These are phyloP conservation scores for Amanita polypyramis DNA, from an alignment of 768 basidiomycete genomes.

Conservation along the genomic window DNA sequence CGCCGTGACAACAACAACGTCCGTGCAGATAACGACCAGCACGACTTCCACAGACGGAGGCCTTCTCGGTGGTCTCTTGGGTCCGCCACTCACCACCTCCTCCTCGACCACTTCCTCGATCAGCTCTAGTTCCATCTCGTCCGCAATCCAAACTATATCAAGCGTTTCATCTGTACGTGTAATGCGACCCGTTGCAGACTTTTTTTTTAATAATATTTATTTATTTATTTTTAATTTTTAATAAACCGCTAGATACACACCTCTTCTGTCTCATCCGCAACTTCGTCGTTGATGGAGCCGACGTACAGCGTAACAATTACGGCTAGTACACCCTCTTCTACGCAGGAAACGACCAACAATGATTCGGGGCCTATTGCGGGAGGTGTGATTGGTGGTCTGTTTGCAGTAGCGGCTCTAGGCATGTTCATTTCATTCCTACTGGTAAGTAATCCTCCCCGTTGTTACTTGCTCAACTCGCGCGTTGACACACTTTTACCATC, in stretches of 20 bases:
- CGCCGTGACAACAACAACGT: neutral
- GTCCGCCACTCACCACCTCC: neutral
- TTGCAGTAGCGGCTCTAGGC: conserved; percentile 28
- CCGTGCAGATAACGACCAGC: neutral
- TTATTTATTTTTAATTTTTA: too few relatives aligned
- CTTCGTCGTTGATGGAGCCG: too few relatives aligned
- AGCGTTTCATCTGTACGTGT: neutral
- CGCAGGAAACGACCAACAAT: neutral
- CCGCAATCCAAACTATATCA: too few relatives aligned
- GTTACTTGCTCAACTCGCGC: neutral
- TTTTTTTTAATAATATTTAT: neutral
- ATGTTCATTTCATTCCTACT: conserved; percentile 36
- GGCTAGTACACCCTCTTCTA: neutral
- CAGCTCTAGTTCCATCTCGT: too few relatives aligned
- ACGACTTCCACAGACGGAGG: neutral
- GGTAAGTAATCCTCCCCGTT: conserved; percentile 20
- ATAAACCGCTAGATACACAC: neutral
- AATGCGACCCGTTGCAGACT: neutral
- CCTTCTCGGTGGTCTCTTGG: neutral
- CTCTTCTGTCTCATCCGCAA: neutral
- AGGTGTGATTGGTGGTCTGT: conserved; percentile 36
- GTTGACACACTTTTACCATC: neutral
- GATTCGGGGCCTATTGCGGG: conserved; percentile 25
- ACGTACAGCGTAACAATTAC: neutral
- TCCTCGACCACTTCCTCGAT: neutral